Base-by-base conservation (phyloP, 2,329 filamentous ascomycete genomes). In the Dactylellina drechsleri region DNA sequence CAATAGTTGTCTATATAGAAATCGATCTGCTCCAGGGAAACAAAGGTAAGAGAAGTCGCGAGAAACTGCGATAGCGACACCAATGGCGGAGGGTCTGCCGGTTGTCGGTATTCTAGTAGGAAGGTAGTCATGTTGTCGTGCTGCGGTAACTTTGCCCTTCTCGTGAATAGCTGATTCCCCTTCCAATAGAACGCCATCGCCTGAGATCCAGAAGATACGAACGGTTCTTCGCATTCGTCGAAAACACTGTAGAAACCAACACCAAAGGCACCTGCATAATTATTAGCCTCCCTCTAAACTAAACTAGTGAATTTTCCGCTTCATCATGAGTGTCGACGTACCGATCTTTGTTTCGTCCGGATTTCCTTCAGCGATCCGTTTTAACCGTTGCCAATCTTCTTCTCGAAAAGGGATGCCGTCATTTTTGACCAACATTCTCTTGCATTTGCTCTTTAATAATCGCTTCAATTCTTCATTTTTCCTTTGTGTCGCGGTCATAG, bases 171-270 rank as follows among this genome's bases (percentile, higher is more conserved):
- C 4, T 92, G 92, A 81, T 98, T 98, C n/a, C 91, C 93, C 82
- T 97, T 98, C 96, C 95, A 99, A 84, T 97, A 99, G 81, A 99
- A 99, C 0, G 94, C 94, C 92, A 99, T 97, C 43, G 93, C 93
- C 82, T 96, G 90, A 76, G 87, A 88, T 0, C 95, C 95, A 0
- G 94, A 98, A 78, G 92, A 95, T 77, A 99, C 91, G 80, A 99
- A 98, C 0, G 95, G 95, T 79, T 97, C 93, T 82, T 99, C 96
- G 81, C 94, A 99, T 81, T 99, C 95, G 76, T 95, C 92, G 81
- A 99, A 99, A 45, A 98, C 94, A 81, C 92, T 96, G 85, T 99
- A 99, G 84, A 99, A 99, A 1, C 95, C 95, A 36, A 99, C 95
- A 78, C 95, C 95, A 81, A 99, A 99, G 2, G 95, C 96, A 65